phyloP scores from a whole-genome alignment of 495 filamentous ascomycete genomes.

The Niebla homalea region DNA sequence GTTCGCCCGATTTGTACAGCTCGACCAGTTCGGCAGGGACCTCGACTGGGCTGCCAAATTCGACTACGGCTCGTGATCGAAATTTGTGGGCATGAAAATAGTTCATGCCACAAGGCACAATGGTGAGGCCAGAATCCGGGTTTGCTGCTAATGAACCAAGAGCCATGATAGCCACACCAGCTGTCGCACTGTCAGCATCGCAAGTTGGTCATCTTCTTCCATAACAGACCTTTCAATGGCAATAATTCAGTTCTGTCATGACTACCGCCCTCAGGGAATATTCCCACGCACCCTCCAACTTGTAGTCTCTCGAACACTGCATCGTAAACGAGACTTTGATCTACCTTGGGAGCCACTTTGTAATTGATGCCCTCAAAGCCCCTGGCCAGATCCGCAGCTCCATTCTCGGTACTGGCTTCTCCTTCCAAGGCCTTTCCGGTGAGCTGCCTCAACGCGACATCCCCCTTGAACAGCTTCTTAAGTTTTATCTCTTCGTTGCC shows the following conservation, averaged over 20 bases:
- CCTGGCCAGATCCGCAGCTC: constrained; percentile 28
- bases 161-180: constrained; percentile 96
- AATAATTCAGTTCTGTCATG: constrained; percentile 90
- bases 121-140: constrained; percentile 83
- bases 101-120: constrained; percentile 99
- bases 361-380: constrained; percentile 65
- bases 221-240: constrained; percentile 63
- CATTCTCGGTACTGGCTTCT: constrained; percentile 42
- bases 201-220: background rate
- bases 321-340: constrained; percentile 87
- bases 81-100: constrained; percentile 99
- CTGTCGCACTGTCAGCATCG: constrained; percentile 29
- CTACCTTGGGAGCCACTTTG: constrained; percentile 83
- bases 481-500: constrained; percentile 70
- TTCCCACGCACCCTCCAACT: constrained; percentile 79
- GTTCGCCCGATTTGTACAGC: constrained; percentile 67
- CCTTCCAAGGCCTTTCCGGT: constrained; percentile 53
- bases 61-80: constrained; percentile 87
- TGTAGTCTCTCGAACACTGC: constrained; percentile 76
- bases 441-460: constrained; percentile 57
- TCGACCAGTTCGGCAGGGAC: constrained; percentile 71
- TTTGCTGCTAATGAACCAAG: constrained; percentile 80
- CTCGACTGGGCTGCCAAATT: constrained; percentile 83
- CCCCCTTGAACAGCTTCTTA: constrained; percentile 73
- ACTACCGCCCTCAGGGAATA: constrained; percentile 95